phyloP scores from a whole-genome alignment of 1,284 basidiomycete genomes.

The Trichosporon asahii region DNA sequence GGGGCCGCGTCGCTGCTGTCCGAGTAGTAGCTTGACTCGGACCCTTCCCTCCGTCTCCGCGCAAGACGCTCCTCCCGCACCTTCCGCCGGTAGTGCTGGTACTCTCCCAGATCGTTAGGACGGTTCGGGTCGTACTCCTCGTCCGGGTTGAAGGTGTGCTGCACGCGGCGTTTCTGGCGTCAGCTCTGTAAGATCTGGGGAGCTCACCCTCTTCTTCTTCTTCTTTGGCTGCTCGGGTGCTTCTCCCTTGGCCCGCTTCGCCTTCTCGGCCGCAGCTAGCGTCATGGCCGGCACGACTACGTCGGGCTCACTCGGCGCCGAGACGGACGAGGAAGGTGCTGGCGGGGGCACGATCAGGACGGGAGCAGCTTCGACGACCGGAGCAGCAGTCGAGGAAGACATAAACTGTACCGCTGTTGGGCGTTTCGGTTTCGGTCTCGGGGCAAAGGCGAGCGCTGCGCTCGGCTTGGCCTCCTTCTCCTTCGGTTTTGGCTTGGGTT shows the following conservation, averaged over 20 bases:
- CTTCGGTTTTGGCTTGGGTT: background rate
- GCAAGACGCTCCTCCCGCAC: conserved; percentile 38
- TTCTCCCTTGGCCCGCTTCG: conserved; percentile 25
- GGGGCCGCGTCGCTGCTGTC: conserved; percentile 48
- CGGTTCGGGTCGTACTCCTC: conserved; percentile 50
- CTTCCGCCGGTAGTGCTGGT: conserved; percentile 44
- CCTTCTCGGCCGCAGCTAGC: conserved; percentile 27
- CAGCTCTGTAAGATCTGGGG: background rate
- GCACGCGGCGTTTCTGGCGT: conserved; percentile 22
- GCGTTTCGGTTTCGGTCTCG: conserved; percentile 33
- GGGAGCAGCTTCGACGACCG: conserved; percentile 16
- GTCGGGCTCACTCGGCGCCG: background rate
- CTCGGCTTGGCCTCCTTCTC: conserved; percentile 27
- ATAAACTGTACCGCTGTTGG: conserved; percentile 16
- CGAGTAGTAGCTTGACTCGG: conserved; percentile 38
- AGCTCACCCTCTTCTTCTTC: conserved; percentile 44
- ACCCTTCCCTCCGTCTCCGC: conserved; percentile 31
- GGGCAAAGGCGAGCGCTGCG: conserved; percentile 48
- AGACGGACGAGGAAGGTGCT: background rate
- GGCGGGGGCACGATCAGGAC: conserved; percentile 11
- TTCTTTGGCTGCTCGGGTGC: conserved; percentile 30
- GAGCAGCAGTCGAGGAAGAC: conserved; percentile 19
- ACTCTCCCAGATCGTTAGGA: conserved; percentile 51
- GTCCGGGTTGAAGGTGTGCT: conserved; percentile 46
- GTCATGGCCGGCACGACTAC: conserved; percentile 46